These are phyloP conservation scores for Colletotrichum godetiae DNA, from an alignment of 2,329 filamentous ascomycete species.

Conservation along the genomic window DNA sequence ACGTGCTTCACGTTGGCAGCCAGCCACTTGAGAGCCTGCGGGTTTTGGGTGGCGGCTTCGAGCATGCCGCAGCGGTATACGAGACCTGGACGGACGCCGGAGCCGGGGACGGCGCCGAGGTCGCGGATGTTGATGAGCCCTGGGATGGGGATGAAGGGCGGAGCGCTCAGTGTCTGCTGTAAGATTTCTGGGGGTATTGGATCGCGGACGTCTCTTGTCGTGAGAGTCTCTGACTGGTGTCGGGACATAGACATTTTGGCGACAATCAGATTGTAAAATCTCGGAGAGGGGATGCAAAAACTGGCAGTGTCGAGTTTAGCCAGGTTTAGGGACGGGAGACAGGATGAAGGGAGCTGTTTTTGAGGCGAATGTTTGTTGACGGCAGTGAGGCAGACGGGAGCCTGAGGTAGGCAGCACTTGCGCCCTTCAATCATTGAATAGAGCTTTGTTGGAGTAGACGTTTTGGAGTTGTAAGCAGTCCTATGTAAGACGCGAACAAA, in stretches of 20 bases:
- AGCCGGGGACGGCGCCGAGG: conserved; percentile 56
- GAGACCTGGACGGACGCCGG: conserved; percentile 52
- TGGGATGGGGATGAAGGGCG: conserved; percentile 59
- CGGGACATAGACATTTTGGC: neutral
- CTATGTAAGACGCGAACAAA: neutral
- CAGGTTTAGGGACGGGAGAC: too few species aligned
- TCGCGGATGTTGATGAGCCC: conserved; percentile 65
- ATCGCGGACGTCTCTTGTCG: conserved; percentile 52
- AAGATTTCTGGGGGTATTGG: conserved; percentile 52
- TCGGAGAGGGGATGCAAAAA: neutral
- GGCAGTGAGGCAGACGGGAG: neutral
- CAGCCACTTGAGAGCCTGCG: conserved; percentile 49
- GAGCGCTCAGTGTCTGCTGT: conserved; percentile 47
- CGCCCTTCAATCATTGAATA: neutral
- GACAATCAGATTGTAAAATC: too few species aligned
- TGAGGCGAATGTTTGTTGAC: neutral
- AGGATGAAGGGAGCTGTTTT: neutral
- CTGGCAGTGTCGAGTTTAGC: neutral
- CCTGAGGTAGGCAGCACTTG: neutral
- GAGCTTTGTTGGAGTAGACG: neutral
- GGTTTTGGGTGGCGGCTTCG: conserved; percentile 42
- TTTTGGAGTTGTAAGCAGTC: neutral
- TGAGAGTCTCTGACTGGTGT: conserved; percentile 42
- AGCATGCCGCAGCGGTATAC: conserved; percentile 61
- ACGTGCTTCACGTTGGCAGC: conserved; percentile 53